Evolutionary conservation across 306 rosid species (phyloP), one percentile per base, ranked within the genome.

Genomic region (Lathyrus oleraceus): DNA sequence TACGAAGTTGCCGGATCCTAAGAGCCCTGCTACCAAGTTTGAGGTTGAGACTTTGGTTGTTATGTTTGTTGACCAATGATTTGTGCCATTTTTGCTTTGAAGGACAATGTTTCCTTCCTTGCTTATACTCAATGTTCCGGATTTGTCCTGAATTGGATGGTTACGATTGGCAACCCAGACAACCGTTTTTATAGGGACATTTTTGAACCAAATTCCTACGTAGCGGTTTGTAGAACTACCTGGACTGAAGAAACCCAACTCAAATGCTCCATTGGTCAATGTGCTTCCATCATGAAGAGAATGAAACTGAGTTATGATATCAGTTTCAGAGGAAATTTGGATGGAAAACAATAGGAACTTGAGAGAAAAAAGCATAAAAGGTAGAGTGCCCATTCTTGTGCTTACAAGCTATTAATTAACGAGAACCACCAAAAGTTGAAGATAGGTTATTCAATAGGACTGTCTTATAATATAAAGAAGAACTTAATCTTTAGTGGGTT

Each of bases 1-100:
- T n/a, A 88, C 85, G 17, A 85, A 79, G 61, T 88, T 88, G 16
- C 93, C 93, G 0, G 67, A 44, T 56, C 81, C 84, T 13, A 88
- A 47, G 2, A 85, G 86, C 61, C 75, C 81, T 1, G 75, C 36
- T 0, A 65, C 14, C 9, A 14, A 14, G 8, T 8, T 14, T 5
- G 80, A 83, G n/a, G 47, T 79, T 28, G 49, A 66, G 10, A 76
- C 42, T 47, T 60, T 49, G 40, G 38, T 57, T 19, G 79, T 43
- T 9, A 75, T 35, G 40, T 57, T 83, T 17, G 85, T 56, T 2
- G 82, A 71, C 93, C 88, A 85, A 78, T 52, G 45, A 70, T 28
- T 1, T 45, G 62, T 20, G n/a, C 38, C 10, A 43, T 75, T 84
- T 1, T 44, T 57, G 10, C 14, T 42, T 32, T 65, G 67, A 23